Conservation (phyloP, 1,284 basidiomycete genomes). For the Cryptococcus sp. region DNA sequence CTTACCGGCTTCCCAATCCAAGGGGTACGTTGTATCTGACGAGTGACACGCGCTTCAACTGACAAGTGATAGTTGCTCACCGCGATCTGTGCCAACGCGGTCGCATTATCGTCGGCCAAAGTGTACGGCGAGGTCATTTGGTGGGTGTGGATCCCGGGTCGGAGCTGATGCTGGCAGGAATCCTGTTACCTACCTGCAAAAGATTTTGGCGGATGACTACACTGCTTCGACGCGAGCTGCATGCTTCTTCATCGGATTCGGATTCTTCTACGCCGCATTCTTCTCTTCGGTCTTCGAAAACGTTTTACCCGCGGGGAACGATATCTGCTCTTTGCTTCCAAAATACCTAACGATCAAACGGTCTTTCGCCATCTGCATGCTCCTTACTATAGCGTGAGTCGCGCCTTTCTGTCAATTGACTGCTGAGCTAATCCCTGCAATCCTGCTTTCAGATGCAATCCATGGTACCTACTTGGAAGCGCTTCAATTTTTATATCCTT, state of each 20-base stretch:
- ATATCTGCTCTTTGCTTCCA: slow-evolving; percentile 56
- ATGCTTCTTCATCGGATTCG: slow-evolving; percentile 66
- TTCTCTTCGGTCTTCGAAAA: slow-evolving; percentile 38
- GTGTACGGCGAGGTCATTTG: slow-evolving; percentile 39
- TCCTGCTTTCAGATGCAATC: slow-evolving; percentile 39
- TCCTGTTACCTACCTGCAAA: slow-evolving; percentile 69
- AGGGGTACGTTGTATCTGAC: slow-evolving; percentile 61
- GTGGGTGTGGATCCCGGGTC: too few species aligned
- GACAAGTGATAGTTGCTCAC: slow-evolving; percentile 61
- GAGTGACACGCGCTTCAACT: slow-evolving; percentile 40
- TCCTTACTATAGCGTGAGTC: slow-evolving; percentile 23
- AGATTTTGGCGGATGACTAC: slow-evolving; percentile 66
- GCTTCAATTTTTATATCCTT: slow-evolving; percentile 70
- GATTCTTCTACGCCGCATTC: slow-evolving; percentile 32
- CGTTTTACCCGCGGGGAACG: slow-evolving; percentile 25
- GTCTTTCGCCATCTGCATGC: slow-evolving; percentile 67
- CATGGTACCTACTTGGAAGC: slow-evolving; percentile 74
- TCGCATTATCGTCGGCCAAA: slow-evolving; percentile 68
- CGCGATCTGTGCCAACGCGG: slow-evolving; percentile 76
- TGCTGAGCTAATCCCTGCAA: background rate
- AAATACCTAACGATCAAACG: slow-evolving; percentile 79
- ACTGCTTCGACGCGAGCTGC: slow-evolving; percentile 69
- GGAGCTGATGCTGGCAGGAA: slow-evolving; percentile 27
- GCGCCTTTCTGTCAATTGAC: slow-evolving; percentile 17
- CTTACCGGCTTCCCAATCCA: slow-evolving; percentile 27